A percentile compares a stretch with the other conserved stretches of the same genome.
These are phyloP conservation scores for Saccharomyces uvarum DNA, from an alignment of 1,139 yeast genomes.

Conservation along the genomic window DNA sequence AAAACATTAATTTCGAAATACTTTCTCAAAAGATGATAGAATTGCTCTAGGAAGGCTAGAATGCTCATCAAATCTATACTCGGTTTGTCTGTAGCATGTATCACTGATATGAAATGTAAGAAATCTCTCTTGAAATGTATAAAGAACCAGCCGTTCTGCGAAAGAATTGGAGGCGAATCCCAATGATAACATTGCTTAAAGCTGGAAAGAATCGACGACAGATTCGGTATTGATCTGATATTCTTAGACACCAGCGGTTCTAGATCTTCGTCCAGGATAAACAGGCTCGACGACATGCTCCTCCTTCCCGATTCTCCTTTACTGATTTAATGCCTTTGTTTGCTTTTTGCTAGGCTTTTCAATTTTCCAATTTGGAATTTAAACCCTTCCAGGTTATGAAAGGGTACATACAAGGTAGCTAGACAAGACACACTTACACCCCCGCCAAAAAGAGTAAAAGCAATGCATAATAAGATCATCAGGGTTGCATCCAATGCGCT, in stretches of 20 bases:
- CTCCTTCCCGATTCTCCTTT: not conserved
- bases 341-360: not conserved
- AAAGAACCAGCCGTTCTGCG: slow-evolving; percentile 41
- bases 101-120: slow-evolving; percentile 42
- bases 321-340: not conserved
- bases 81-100: slow-evolving; percentile 32
- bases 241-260: slow-evolving; percentile 53
- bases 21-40: slow-evolving; percentile 48
- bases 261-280: slow-evolving; percentile 53
- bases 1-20: slow-evolving; percentile 44
- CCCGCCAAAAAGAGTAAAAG: not conserved
- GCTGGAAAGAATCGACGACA: not conserved
- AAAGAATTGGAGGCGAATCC: slow-evolving; percentile 1
- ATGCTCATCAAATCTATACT: slow-evolving; percentile 52
- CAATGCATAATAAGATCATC: slow-evolving; percentile 31
- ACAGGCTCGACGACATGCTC: slow-evolving; percentile 35
- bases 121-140: slow-evolving; percentile 52
- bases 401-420: not conserved
- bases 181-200: not conserved
- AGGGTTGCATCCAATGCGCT: slow-evolving; percentile 21
- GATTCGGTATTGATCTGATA: slow-evolving; percentile 34
- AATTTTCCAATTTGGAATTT: not conserved
- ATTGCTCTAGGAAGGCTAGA: slow-evolving; percentile 50
- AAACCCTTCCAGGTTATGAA: not conserved
- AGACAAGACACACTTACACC: not conserved